A percentile compares a stretch with the other conserved stretches of the same genome.
Conservation (phyloP, 1,284 basidiomycete genomes). For the Leccinum pachyderme region DNA sequence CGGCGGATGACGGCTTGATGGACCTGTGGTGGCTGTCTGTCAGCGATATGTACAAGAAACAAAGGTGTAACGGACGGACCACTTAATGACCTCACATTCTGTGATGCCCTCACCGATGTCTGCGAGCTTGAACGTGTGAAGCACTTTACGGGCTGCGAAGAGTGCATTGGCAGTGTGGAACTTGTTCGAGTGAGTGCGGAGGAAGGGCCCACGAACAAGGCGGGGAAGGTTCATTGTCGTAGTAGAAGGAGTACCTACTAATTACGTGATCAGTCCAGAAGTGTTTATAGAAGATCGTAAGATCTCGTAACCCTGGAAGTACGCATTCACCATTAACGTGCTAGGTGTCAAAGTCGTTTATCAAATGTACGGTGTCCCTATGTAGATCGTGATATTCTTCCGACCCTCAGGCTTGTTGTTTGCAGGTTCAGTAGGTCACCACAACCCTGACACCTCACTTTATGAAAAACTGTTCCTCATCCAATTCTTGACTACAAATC, state of each 20-base stretch:
- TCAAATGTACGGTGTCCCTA: constrained; percentile 2
- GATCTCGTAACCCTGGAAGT: not conserved
- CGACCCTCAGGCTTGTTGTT: constrained; percentile 19
- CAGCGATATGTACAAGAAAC: not conserved
- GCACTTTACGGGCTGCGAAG: constrained; percentile 42
- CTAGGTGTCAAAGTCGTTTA: constrained; percentile 23
- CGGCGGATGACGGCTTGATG: constrained; percentile 54
- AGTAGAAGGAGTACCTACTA: not conserved
- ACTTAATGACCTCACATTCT: constrained; percentile 87
- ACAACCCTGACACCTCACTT: not conserved
- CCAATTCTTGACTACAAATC: constrained; percentile 15
- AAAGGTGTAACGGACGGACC: constrained; percentile 48
- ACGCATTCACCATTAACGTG: constrained; percentile 5
- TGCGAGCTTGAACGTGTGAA: constrained; percentile 83
- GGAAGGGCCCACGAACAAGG: constrained; percentile 33
- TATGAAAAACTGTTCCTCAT: constrained; percentile 1
- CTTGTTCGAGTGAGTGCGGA: constrained; percentile 33
- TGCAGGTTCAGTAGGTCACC: constrained; percentile 15
- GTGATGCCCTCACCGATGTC: constrained; percentile 94
- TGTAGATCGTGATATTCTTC: constrained; percentile 17
- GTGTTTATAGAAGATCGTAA: no score
- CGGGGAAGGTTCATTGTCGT: not conserved
- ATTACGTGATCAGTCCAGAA: no score
- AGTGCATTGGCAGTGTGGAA: constrained; percentile 44
- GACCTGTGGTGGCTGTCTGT: constrained; percentile 39